Conservation (phyloP, 2,329 filamentous ascomycete species). For the Paecilomyces dactylethromorphus region DNA sequence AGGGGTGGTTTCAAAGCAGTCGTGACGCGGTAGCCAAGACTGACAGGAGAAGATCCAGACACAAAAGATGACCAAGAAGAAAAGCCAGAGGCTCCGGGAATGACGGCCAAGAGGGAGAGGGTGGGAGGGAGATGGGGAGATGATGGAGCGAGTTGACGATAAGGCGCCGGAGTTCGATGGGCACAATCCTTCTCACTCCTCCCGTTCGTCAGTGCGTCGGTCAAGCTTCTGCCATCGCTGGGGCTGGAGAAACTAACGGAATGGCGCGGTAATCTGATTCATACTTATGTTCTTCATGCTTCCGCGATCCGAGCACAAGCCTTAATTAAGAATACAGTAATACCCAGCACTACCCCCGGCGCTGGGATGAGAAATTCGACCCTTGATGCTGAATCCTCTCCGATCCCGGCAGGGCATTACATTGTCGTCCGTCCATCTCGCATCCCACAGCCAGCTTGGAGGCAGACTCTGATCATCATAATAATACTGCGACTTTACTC, state of each 20-base stretch:
- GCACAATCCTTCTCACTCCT: background rate
- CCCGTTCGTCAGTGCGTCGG: background rate
- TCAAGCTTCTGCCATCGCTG: conserved; percentile 3
- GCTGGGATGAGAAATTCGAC: background rate
- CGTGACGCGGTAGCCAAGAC: background rate
- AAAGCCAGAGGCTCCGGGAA: background rate
- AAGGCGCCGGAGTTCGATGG: background rate
- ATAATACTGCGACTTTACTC: background rate
- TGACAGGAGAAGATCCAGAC: background rate
- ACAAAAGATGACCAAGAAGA: background rate
- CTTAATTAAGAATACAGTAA: background rate
- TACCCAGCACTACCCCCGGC: background rate
- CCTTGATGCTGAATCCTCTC: background rate
- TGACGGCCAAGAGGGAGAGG: background rate
- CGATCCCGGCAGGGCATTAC: background rate
- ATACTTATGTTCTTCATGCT: background rate
- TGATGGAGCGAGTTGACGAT: background rate
- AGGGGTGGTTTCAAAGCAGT: background rate
- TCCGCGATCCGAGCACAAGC: background rate
- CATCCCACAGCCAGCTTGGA: background rate
- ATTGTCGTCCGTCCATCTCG: background rate
- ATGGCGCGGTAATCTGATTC: background rate
- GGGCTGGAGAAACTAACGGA: background rate
- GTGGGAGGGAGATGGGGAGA: background rate
- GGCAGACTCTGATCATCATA: background rate